These are phyloP conservation scores for Stemphylium lycopersici DNA, from an alignment of 2,329 filamentous ascomycete genomes.

Conservation along the genomic window DNA sequence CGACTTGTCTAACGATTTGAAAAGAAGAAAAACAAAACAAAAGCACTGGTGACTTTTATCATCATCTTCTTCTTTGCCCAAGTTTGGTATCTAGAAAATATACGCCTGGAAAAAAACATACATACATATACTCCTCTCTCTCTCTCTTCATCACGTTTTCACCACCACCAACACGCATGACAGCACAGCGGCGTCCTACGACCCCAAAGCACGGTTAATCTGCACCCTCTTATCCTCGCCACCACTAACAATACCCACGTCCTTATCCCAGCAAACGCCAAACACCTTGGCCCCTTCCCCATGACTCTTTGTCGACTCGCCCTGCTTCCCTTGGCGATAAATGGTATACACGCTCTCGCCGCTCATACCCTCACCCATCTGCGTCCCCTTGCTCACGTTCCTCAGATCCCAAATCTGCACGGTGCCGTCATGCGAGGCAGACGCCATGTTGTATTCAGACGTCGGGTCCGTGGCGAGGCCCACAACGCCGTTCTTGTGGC, in stretches of 20 bases:
- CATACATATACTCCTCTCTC: too few species aligned
- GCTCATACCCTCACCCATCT: slow-evolving; percentile 56
- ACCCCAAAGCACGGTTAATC: slow-evolving; percentile 65
- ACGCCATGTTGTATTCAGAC: slow-evolving; percentile 83
- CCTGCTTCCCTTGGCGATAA: slow-evolving; percentile 69
- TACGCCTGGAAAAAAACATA: not conserved
- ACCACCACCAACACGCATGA: too few species aligned
- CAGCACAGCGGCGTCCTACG: slow-evolving; percentile 1
- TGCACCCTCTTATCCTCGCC: slow-evolving; percentile 96
- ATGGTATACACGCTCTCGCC: slow-evolving; percentile 80
- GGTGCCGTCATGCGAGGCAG: slow-evolving; percentile 89
- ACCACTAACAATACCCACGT: slow-evolving; percentile 86
- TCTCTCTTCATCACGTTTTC: too few species aligned
- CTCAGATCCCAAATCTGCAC: slow-evolving; percentile 94
- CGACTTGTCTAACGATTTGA: too few species aligned
- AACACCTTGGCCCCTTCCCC: slow-evolving; percentile 93
- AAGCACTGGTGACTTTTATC: too few species aligned
- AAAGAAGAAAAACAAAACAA: too few species aligned
- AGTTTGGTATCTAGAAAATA: not conserved
- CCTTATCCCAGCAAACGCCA: slow-evolving; percentile 81
- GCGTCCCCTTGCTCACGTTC: slow-evolving; percentile 65
- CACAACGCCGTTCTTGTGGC: slow-evolving; percentile 78
- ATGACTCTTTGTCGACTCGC: slow-evolving; percentile 59
- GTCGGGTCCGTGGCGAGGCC: slow-evolving; percentile 65
- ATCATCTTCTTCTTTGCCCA: too few species aligned